These are phyloP conservation scores for Penicillium salamii DNA, from an alignment of 495 filamentous ascomycete genomes.

Conservation along the genomic window DNA sequence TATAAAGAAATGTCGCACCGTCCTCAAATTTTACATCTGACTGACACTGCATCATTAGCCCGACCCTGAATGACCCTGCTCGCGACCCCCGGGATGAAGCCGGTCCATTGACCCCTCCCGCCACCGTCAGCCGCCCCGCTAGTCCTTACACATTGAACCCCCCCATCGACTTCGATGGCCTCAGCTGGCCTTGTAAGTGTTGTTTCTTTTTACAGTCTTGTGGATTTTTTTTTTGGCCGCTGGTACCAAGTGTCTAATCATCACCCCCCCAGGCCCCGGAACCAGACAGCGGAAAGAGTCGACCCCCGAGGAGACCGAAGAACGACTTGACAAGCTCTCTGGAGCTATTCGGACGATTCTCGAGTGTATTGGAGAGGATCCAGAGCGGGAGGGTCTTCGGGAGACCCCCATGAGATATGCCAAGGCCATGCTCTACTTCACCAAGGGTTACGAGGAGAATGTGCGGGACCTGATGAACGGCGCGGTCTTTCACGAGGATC, in stretches of 20 bases:
- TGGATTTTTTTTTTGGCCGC: too few relatives aligned
- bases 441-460: conserved; percentile 98
- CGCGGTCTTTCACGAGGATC: conserved; percentile 94
- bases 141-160: conserved; percentile 62
- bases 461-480: conserved; percentile 88
- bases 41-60: conserved; percentile 15
- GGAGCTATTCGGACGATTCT: conserved; percentile 87
- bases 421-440: conserved; percentile 96
- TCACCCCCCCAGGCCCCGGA: conserved; percentile 59
- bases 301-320: conserved; percentile 65
- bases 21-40: background rate
- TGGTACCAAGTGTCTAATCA: background rate
- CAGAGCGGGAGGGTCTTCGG: conserved; percentile 82
- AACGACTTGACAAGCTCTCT: conserved; percentile 71
- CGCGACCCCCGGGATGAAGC: conserved; percentile 73
- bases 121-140: conserved; percentile 50
- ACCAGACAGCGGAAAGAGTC: conserved; percentile 80
- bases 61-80: conserved; percentile 60
- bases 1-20: background rate
- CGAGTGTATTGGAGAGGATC: conserved; percentile 95
- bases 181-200: conserved; percentile 68
- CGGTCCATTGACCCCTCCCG: conserved; percentile 43
- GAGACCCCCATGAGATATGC: conserved; percentile 90
- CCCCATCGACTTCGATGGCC: conserved; percentile 67
- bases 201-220: background rate